Percentiles rank a stretch among this genome's conserved stretches.
These are phyloP conservation scores for Lactifluus pinguis DNA, from an alignment of 768 basidiomycete genomes.

Conservation along the genomic window DNA sequence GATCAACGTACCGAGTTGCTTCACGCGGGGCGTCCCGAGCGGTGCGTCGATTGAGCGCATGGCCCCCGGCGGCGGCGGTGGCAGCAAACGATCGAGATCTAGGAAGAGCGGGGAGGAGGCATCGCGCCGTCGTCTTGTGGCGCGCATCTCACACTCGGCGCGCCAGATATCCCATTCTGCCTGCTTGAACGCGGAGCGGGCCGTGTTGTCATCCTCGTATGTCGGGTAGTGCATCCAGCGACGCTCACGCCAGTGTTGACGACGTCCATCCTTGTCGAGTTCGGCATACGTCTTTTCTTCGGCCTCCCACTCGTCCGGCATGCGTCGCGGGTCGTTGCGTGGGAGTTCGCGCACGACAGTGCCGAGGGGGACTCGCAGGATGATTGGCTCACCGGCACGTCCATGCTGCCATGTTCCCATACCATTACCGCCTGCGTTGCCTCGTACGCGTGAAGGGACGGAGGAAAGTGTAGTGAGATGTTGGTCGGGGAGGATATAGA, in stretches of 20 bases:
- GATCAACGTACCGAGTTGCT: constrained; percentile 53
- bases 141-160: constrained; percentile 52
- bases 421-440: constrained; percentile 58
- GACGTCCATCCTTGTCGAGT: constrained; percentile 39
- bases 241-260: constrained; percentile 50
- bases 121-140: constrained; percentile 35
- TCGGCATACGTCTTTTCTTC: constrained; percentile 52
- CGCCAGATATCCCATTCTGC: constrained; percentile 54
- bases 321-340: constrained; percentile 53
- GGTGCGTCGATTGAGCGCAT: constrained; percentile 46
- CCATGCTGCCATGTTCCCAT: constrained; percentile 87
- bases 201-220: constrained; percentile 50
- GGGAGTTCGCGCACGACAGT: constrained; percentile 78
- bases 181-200: constrained; percentile 58
- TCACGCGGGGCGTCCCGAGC: constrained; percentile 46
- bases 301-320: constrained; percentile 62
- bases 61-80: constrained; percentile 28
- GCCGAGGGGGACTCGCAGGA: constrained; percentile 81
- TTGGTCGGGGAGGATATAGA: constrained; percentile 75
- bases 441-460: constrained; percentile 60
- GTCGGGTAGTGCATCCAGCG: constrained; percentile 80
- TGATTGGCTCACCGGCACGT: constrained; percentile 54
- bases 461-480: constrained; percentile 70
- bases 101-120: constrained; percentile 36
- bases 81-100: constrained; percentile 42